Base-by-base conservation (phyloP, 2,329 filamentous ascomycete species). In the Macrophomina phaseolina region DNA sequence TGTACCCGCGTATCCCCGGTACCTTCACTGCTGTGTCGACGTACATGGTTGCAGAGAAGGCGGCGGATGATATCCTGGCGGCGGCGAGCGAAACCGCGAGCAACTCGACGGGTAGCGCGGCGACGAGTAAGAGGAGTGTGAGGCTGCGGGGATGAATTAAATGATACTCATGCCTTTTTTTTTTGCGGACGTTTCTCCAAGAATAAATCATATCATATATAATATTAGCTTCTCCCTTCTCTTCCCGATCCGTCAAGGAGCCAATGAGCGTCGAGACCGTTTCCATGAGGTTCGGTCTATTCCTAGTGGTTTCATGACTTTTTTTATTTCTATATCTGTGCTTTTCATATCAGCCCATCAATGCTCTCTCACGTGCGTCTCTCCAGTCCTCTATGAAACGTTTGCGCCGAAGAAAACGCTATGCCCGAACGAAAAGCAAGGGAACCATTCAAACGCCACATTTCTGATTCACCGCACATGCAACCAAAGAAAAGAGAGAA, bases 1-100 rank as follows among this genome's bases (percentile, higher is more conserved):
- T 86, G 1, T 90, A 86, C 67, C 85, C 86, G 0, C 79, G 79
- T 63, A 86, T 85, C 45, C 85, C 85, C 1, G 86, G 86, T 68
- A 83, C 79, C 64, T 87, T 85, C 70, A 80, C 83, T 32, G 80
- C 81, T 4, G 73, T 84, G 0, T 81, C 85, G 0, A 82, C 82
- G 0, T 87, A 86, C 70, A 86, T 89, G 75, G 78, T 86, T 4
- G 82, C 81, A 1, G 87, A 89, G 79, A 90, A 89, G 80, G 87
- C 87, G 0, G 84, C 85, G 1, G 86, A 88, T 74, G 83, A 49
- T 34, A 66, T 66, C 45, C 16, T 65, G 7, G 45, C 48, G 23
- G 40, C 40, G 3, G 58, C 58, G 28, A 61, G 23, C 38, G 18
- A 34, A 4, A 48, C 28, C 23, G 48, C 23, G 11, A 16, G 12